These are phyloP conservation scores for Pharus latifolius DNA, from an alignment of 176 grass and related monocot species.

Conservation along the genomic window DNA sequence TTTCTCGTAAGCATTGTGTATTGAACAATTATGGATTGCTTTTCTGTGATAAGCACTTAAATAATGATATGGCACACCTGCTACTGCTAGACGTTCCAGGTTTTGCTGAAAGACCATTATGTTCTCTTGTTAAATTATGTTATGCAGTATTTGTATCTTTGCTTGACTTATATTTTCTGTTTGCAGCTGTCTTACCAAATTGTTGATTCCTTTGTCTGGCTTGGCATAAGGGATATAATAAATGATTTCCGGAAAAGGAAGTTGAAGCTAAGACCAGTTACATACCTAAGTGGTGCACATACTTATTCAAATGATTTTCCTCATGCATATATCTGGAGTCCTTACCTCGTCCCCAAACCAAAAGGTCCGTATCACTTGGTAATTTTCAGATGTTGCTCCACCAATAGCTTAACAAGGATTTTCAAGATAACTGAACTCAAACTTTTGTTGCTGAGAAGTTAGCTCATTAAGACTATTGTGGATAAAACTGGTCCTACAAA, in stretches of 20 bases:
- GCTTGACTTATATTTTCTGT: conserved; percentile 1
- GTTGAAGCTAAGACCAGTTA: conserved; percentile 67
- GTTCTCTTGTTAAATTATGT: neutral
- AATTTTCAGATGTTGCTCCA: neutral
- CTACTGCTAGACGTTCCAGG: neutral
- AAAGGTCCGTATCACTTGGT: conserved; percentile 34
- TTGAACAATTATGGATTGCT: neutral
- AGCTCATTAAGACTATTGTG: neutral
- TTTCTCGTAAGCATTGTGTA: neutral
- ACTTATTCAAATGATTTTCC: conserved; percentile 56
- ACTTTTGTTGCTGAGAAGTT: neutral
- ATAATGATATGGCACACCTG: neutral
- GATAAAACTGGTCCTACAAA: neutral
- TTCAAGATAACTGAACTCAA: neutral
- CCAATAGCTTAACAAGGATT: neutral
- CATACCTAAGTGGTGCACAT: conserved; percentile 67
- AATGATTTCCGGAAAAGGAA: conserved; percentile 74
- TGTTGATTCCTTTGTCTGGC: conserved; percentile 83
- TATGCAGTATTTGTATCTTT: neutral
- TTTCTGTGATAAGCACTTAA: neutral
- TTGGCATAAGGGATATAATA: conserved; percentile 84
- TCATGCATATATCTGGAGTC: conserved; percentile 89
- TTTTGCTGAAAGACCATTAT: neutral
- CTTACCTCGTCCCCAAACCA: conserved; percentile 79
- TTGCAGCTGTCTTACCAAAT: conserved; percentile 83